phyloP scores from a whole-genome alignment of 1,139 yeast genomes.

The Candida smagusa region DNA sequence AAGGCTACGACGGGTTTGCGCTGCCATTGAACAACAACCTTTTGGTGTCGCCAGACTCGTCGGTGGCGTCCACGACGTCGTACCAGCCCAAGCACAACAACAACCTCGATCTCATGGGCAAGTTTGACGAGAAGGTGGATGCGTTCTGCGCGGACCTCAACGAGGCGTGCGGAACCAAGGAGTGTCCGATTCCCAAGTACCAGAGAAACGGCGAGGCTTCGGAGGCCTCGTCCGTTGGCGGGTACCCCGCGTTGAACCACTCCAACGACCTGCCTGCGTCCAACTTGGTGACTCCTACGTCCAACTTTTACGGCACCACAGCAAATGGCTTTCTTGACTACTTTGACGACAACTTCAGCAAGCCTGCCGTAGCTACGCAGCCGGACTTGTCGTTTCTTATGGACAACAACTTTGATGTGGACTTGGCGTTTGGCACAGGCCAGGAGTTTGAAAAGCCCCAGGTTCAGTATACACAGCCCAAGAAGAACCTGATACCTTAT shows the following conservation, averaged over 20 bases:
- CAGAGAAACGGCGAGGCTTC: constrained; percentile 13
- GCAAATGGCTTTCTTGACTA: constrained; percentile 13
- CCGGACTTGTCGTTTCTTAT: constrained; percentile 21
- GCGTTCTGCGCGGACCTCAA: constrained; percentile 74
- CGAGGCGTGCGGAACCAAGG: constrained; percentile 82
- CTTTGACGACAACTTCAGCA: constrained; percentile 17
- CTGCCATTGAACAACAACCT: constrained; percentile 42
- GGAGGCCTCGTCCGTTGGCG: constrained; percentile 4
- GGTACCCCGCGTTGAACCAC: constrained; percentile 2
- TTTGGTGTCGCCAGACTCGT: constrained; percentile 35
- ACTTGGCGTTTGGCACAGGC: constrained; percentile 39
- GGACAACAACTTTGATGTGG: constrained; percentile 48
- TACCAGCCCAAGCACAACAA: constrained; percentile 1
- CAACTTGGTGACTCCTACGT: constrained; percentile 17
- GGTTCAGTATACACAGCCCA: not conserved
- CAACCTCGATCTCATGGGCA: constrained; percentile 14
- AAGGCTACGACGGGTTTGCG: constrained; percentile 28
- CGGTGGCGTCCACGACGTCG: constrained; percentile 15
- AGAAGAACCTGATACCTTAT: not conserved
- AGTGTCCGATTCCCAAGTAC: constrained; percentile 62
- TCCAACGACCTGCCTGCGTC: constrained; percentile 17
- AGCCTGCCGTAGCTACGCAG: constrained; percentile 1
- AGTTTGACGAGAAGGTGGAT: constrained; percentile 43
- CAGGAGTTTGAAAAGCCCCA: not conserved
- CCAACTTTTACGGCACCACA: constrained; percentile 7